phyloP scores from a whole-genome alignment of 1,284 basidiomycete species.

The Ustilago crameri region DNA sequence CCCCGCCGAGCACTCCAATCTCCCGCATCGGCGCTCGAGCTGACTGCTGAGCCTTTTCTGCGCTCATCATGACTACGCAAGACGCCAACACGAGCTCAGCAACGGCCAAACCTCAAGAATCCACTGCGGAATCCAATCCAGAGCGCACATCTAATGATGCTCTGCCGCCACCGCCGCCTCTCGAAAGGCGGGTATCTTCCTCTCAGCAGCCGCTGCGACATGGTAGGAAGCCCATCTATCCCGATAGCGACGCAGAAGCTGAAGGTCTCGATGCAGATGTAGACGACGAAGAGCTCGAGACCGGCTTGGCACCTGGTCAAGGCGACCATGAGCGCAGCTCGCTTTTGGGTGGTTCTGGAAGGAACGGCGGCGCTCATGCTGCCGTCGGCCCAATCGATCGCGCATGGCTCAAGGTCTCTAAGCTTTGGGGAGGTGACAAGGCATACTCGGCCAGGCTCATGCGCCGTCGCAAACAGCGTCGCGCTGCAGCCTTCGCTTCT shows the following conservation, averaged over 20 bases:
- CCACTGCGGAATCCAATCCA: conserved; percentile 2
- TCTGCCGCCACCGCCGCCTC: conserved; percentile 17
- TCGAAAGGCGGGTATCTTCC: conserved; percentile 36
- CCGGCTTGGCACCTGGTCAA: conserved; percentile 24
- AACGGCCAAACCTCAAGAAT: conserved; percentile 9
- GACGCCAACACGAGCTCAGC: conserved; percentile 7
- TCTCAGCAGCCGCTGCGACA: conserved; percentile 45
- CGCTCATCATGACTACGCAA: background rate
- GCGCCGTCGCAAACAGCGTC: conserved; percentile 36
- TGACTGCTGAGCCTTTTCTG: background rate
- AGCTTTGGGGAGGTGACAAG: conserved; percentile 47
- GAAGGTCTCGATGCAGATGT: conserved; percentile 51
- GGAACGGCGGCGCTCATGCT: conserved; percentile 11
- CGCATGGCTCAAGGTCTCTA: conserved; percentile 41
- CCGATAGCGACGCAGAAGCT: conserved; percentile 50
- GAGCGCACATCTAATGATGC: conserved; percentile 16
- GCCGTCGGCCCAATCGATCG: conserved; percentile 28
- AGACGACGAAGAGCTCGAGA: conserved; percentile 54
- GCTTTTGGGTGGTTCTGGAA: conserved; percentile 24
- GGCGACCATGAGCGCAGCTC: conserved; percentile 42
- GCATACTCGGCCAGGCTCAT: conserved; percentile 30
- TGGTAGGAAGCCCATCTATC: conserved; percentile 52
- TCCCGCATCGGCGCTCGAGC: background rate
- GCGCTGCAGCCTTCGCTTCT: conserved; percentile 18
- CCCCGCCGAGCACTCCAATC: background rate